A percentile compares a stretch with the other conserved stretches of the same genome.
Evolutionary conservation across 73 alveolate species (phyloP).

Genomic region (Paramecium tetraurelia): DNA sequence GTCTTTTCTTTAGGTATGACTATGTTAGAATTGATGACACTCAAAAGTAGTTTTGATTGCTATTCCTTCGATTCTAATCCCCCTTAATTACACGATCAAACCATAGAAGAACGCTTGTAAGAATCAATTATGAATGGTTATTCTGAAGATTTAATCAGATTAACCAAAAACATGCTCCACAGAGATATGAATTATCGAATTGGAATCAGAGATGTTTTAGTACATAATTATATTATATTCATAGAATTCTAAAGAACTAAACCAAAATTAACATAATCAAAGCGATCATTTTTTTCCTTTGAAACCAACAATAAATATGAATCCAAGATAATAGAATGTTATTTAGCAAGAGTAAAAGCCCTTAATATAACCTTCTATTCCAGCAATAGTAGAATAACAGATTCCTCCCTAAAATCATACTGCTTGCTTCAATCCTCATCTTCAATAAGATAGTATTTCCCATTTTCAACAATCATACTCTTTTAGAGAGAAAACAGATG

Average conservation of each 20-base stretch:
- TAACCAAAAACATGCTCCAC: not conserved
- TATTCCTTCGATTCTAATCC: not conserved
- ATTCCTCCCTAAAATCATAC: not conserved
- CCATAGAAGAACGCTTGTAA: not conserved
- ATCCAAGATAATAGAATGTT: not conserved
- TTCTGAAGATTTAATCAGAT: not conserved
- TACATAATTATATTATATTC: not conserved
- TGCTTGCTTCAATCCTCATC: not conserved
- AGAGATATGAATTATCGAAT: not conserved
- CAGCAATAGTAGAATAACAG: not conserved
- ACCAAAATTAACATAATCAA: not conserved
- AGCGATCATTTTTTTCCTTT: not conserved
- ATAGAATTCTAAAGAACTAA: not conserved
- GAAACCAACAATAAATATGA: not conserved
- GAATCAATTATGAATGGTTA: not conserved
- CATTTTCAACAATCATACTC: not conserved
- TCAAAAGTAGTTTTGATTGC: conserved; percentile 7
- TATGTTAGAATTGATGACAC: not conserved
- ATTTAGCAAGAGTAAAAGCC: not conserved
- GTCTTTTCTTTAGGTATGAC: conserved; percentile 40
- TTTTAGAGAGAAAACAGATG: not conserved
- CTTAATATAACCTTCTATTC: not conserved
- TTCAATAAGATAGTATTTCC: not conserved
- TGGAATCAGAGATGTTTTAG: not conserved
- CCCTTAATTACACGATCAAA: not conserved